Percentiles rank a stretch among this genome's conserved stretches.
Conservation (phyloP, 148 eudicot species). For the Spergularia marina region DNA sequence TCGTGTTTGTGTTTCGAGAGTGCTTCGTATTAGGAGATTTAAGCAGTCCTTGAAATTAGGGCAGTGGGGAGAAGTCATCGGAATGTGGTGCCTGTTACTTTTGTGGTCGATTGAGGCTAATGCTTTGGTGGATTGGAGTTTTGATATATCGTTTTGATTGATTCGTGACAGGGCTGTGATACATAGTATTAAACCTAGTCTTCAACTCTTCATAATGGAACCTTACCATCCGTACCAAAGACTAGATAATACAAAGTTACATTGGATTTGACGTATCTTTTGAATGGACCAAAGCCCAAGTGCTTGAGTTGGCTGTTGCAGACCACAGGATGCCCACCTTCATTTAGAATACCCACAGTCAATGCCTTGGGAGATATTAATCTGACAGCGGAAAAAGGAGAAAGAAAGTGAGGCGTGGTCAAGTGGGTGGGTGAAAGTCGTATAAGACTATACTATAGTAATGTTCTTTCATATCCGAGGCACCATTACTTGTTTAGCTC, state of each 20-base stretch:
- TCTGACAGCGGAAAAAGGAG: background rate
- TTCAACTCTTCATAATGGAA: background rate
- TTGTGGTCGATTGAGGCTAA: background rate
- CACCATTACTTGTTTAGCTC: background rate
- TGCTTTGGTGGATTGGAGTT: background rate
- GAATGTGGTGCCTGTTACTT: background rate
- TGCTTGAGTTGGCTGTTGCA: background rate
- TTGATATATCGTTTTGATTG: background rate
- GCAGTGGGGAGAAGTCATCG: background rate
- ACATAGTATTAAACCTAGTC: background rate
- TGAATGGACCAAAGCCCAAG: background rate
- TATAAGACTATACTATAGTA: too few species aligned
- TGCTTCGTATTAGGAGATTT: too few species aligned
- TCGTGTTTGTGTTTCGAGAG: too few species aligned
- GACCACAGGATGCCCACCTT: background rate
- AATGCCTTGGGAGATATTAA: background rate
- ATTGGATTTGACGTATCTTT: conserved; percentile 16
- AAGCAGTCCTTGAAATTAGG: background rate
- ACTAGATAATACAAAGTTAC: conserved; percentile 5
- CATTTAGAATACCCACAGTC: background rate
- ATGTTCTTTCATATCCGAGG: conserved; percentile 5
- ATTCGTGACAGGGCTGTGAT: background rate
- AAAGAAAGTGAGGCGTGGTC: too few species aligned
- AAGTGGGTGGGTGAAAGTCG: conserved; percentile 12
- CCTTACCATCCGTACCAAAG: background rate